Evolutionary conservation across 2,329 filamentous ascomycete species (phyloP), one percentile per base, ranked within the genome.

Genomic region (Aplosporella prunicola): DNA sequence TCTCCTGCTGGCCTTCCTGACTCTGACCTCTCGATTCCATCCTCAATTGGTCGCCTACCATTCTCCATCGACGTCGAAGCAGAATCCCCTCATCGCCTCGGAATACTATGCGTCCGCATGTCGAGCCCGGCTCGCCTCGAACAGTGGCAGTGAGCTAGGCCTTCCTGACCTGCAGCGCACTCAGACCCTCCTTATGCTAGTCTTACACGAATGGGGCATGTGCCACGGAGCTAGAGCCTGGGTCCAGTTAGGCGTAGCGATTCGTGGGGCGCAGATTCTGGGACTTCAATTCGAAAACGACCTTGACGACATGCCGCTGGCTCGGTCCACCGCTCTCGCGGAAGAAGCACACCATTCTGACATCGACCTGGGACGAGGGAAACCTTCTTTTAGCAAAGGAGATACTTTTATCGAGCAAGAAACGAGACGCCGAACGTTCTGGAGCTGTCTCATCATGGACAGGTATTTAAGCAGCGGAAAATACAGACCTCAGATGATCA

Each of bases 401-500:
- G 56, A 69, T 39, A 56, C 63, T 11, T 69, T 73, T 31, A 71
- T 80, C 15, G 62, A 71, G 23, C 74, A 74, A 40, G 81, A 86
- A 53, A 71, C 79, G 9, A 66, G 70, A 42, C 67, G 81, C 17
- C 71, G 82, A 5, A 83, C 80, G 1, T 81, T 84, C 64, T 85
- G 80, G 64, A 82, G 80, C 47, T 83, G 80, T 49, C 77, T 82
- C 41, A 76, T 84, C 35, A 65, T 86, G 47, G 81, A 86, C 52
- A 72, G 79, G 3, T 74, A 83, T 55, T 61, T 84, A 16, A 73
- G 77, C 23, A 78, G 73, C 47, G 79, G 79, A 14, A 74, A 73
- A 43, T 69, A 75, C 35, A 67, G 78, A 15, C 67, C 73, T 2
- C 68, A 71, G 10, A 76, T 74, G 50, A 67, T 84, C 28, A 66